Base-by-base conservation (phyloP, 2,329 filamentous ascomycete genomes). In the Cercospora citrullina region DNA sequence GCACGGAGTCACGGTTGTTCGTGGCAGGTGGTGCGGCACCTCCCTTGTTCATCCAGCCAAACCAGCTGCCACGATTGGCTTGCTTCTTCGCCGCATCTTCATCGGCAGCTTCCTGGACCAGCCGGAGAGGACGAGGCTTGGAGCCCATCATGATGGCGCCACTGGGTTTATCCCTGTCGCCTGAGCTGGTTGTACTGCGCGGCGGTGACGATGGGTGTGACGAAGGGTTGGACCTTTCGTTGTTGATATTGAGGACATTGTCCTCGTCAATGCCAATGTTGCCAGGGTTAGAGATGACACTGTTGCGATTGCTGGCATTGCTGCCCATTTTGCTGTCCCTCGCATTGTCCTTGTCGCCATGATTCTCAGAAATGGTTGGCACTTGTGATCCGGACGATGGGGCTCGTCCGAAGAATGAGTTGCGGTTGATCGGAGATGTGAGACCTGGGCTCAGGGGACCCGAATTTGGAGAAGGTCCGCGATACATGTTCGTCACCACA, bases 401-500 rank as follows among this genome's bases (percentile, higher is more conserved):
- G 73, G 55, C 78, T 3, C 69, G 65, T 77, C 64, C 80, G 79
- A 91, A 91, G 81, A 91, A 91, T 33, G 87, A 88, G 75, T 87
- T 79, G 28, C 78, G 70, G 31, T 55, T 87, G 85, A 70, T 75
- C 23, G 89, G 90, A 53, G 79, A 81, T 65, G 87, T 83, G 8
- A 88, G 86, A 4, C 87, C 86, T 23, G 90, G 77, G 64, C 75
- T 72, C 72, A 73, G 53, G 48, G 76, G 75, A 12, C 74, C 75
- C 3, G 70, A 63, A 9, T 71, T 75, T 9, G 79, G 72, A 4
- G 80, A 77, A 9, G 89, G 87, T 14, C 90, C 90, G 75, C 90
- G 90, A 82, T 96, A 96, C 91, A 97, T 96, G 79, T 94, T 93
- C 74, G 92, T 92, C 60, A 97, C 90, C 31, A 96, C 87, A 68